phyloP scores from a whole-genome alignment of 768 basidiomycete species.

The Gelatoporia subvermispora region DNA sequence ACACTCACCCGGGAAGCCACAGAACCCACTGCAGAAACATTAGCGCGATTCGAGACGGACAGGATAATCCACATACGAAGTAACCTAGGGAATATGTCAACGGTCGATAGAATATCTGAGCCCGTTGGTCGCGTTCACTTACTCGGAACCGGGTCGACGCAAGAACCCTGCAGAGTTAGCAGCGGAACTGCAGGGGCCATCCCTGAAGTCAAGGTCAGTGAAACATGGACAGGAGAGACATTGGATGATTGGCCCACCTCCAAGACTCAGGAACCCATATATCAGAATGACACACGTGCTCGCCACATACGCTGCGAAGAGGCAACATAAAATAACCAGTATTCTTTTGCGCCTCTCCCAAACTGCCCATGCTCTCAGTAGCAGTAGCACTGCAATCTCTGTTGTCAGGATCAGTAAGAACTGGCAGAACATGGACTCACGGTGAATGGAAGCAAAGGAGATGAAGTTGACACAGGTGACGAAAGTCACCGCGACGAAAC shows the following conservation, averaged over 20 bases:
- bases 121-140: too few species aligned
- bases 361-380: slow-evolving; percentile 12
- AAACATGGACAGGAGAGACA: not conserved
- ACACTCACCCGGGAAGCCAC: slow-evolving; percentile 9
- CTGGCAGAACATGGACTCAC: not conserved
- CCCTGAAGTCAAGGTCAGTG: not conserved
- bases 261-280: slow-evolving; percentile 3
- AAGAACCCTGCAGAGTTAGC: slow-evolving; percentile 1
- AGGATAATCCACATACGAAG: not conserved
- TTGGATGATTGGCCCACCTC: slow-evolving; percentile 1
- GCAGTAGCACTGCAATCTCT: slow-evolving; percentile 5
- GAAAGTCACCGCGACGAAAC: slow-evolving; percentile 1
- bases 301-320: slow-evolving; percentile 6
- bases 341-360: slow-evolving; percentile 9
- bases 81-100: not conserved
- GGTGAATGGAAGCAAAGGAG: slow-evolving; percentile 9
- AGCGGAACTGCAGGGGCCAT: slow-evolving; percentile 1
- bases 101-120: too few species aligned
- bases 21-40: slow-evolving; percentile 4
- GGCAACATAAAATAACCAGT: not conserved
- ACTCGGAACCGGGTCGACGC: slow-evolving; percentile 7
- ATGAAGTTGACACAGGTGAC: slow-evolving; percentile 6
- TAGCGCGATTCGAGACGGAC: not conserved
- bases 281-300: slow-evolving; percentile 3
- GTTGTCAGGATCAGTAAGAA: not conserved